Conservation (phyloP, 164 flowering plant genomes). For the Paratinospora sagittata region DNA sequence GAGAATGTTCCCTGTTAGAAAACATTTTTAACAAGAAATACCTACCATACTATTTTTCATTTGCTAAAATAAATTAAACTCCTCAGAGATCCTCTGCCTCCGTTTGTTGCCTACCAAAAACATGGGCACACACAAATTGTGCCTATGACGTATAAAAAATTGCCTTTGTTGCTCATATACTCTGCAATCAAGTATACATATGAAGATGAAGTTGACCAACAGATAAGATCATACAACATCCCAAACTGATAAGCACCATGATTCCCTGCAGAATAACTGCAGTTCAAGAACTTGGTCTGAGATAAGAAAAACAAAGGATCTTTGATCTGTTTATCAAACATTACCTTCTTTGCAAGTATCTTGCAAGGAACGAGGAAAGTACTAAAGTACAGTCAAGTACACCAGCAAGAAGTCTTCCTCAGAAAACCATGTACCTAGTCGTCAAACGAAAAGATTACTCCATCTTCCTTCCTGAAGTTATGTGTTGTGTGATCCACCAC, state of each 20-base stretch:
- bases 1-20: background rate
- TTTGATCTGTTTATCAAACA: background rate
- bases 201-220: background rate
- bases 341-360: background rate
- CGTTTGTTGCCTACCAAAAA: background rate
- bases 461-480: constrained; percentile 39
- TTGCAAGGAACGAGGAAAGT: background rate
- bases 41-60: no score
- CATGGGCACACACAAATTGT: background rate
- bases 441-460: constrained; percentile 36
- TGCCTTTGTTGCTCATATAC: background rate
- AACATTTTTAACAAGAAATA: no score
- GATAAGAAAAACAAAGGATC: background rate
- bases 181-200: background rate
- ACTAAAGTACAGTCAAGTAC: background rate
- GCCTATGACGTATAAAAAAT: background rate
- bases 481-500: constrained; percentile 73
- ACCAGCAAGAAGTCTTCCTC: background rate
- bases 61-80: no score
- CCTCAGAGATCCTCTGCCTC: no score
- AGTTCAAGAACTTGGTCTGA: background rate
- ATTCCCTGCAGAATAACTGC: background rate
- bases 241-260: background rate
- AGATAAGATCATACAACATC: background rate
- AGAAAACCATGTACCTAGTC: constrained; percentile 23